Base-by-base conservation (phyloP, 2,329 filamentous ascomycete species). In the Paracamarosporium sp. region DNA sequence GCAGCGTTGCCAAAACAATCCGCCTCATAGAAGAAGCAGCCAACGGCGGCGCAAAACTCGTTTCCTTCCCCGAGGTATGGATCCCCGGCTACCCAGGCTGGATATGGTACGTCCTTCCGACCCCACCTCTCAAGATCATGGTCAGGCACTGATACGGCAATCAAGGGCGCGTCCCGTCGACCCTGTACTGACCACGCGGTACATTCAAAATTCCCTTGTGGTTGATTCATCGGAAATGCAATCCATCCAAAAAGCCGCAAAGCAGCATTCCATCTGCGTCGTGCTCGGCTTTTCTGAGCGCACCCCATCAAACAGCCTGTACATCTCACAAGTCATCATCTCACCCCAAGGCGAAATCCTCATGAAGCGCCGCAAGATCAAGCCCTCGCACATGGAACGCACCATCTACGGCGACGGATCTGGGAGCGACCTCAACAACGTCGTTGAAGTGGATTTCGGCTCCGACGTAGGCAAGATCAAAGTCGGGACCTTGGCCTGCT, bases 221-320 rank as follows among this genome's bases (percentile, higher is more conserved):
- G 51, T 35, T 33, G 55, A 59, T 4, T 60, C 58, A 5, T 7
- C 24, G 2, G 55, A 87, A 65, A 82, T 85, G 78, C 51, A 51
- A 9, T 67, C 64, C 54, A 56, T 67, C 67, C 53, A 70, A 59
- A 2, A 60, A 55, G 13, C 59, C 59, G 22, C 77, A 2, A 25
- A 43, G 8, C 27, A 59, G 31, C 78, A 78, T 35, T 71, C 74
- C 20, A 80, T 82, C 59, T 78, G 78, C 38, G 78, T 83, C 2
- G 80, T 82, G 0, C 71, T 85, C 1, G 82, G 83, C 1, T 84
- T 82, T 64, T 81, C 79, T 1, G 83, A 85, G 59, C 77, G 80
- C 27, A 78, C 82, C 44, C 70, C 78, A 17, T 76, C 70, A 20
- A 41, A 50, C 25, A 79, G 76, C 6, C 71, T 84, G 1, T 83